A percentile compares a stretch with the other conserved stretches of the same genome.
These are phyloP conservation scores for Xerocomellus chrysenteron DNA, from an alignment of 768 basidiomycete species.

Conservation along the genomic window DNA sequence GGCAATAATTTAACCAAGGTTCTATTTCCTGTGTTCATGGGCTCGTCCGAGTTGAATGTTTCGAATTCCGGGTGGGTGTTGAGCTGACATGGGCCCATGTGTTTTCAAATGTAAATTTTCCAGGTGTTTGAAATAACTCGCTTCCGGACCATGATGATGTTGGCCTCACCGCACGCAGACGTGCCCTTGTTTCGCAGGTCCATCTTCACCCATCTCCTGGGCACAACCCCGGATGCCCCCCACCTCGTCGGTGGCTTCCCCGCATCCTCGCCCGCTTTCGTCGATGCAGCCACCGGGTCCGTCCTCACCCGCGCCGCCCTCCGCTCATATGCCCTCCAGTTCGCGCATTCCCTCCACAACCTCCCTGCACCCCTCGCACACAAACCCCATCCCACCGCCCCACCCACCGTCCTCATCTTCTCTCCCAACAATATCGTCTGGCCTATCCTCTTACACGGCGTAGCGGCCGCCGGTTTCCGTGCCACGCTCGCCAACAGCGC, in stretches of 20 bases:
- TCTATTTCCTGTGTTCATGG: too few relatives aligned
- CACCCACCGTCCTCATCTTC: slow-evolving; percentile 56
- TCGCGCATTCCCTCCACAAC: slow-evolving; percentile 57
- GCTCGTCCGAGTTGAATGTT: too few relatives aligned
- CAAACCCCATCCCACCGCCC: slow-evolving; percentile 45
- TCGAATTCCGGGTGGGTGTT: too few relatives aligned
- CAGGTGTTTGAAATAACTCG: too few relatives aligned
- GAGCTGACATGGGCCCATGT: too few relatives aligned
- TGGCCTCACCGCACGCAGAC: slow-evolving; percentile 22
- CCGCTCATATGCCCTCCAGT: slow-evolving; percentile 49
- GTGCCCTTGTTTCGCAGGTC: slow-evolving; percentile 26
- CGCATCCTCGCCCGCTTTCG: slow-evolving; percentile 50
- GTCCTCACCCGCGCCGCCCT: slow-evolving; percentile 56
- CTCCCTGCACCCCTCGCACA: slow-evolving; percentile 44
- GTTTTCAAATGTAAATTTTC: too few relatives aligned
- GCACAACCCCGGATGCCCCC: slow-evolving; percentile 14
- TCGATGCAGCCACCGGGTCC: slow-evolving; percentile 62
- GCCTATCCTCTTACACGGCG: slow-evolving; percentile 44
- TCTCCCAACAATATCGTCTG: slow-evolving; percentile 66
- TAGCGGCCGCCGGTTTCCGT: slow-evolving; percentile 63
- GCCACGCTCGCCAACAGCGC: slow-evolving; percentile 73
- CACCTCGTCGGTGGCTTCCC: slow-evolving; percentile 43
- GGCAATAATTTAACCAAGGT: too few relatives aligned
- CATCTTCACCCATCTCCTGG: slow-evolving; percentile 33
- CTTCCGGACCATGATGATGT: slow-evolving; percentile 15